Evolutionary conservation across 129 eudicot genomes (phyloP), one percentile per base, ranked within the genome.

Genomic region (Lactuca saligna): DNA sequence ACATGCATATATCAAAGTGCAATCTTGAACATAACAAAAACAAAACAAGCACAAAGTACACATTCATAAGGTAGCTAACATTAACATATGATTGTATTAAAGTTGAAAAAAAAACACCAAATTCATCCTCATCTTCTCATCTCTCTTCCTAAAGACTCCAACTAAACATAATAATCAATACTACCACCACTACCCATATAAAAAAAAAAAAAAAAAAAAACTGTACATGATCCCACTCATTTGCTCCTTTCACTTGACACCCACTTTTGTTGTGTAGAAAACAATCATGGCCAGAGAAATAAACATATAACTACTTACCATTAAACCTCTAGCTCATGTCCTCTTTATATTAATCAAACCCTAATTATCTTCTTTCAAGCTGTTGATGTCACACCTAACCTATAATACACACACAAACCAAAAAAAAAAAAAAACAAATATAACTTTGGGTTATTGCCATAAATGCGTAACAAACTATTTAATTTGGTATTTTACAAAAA

Each of bases 371-470:
- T 33, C 69, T 65, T 55, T 82, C 78, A 90, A 34, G 97, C 96
- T 5, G 82, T 83, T 59, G 90, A 76, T 4, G 86, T 56, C 53
- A 84, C 83, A 46, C 89, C 80, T 64, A 82, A 57, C 89, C 87
- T 82, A 8, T 7, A 86, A 81, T 49, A 70, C 54, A 62, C 2
- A 59, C 15, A 81, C 2, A 20, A 14, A 73, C 25, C 2, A 20
- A 14, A 73, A n/a, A 4, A 25, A 25, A 25, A 25, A 25, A 25
- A 25, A 25, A 25, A 25, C 29, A 25, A 25, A 25, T 25, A 25
- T 25, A 25, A 25, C 2, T 25, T 25, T 25, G 29, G 29, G 29
- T 25, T 25, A 2, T 25, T 1, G 29, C 1, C 29, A 25, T 25
- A 25, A 25, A 25, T 25, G 29, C 2, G 29, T 25, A 25, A 25